phyloP scores from a whole-genome alignment of 257 asterid species.

The Ajuga chamaepitys region DNA sequence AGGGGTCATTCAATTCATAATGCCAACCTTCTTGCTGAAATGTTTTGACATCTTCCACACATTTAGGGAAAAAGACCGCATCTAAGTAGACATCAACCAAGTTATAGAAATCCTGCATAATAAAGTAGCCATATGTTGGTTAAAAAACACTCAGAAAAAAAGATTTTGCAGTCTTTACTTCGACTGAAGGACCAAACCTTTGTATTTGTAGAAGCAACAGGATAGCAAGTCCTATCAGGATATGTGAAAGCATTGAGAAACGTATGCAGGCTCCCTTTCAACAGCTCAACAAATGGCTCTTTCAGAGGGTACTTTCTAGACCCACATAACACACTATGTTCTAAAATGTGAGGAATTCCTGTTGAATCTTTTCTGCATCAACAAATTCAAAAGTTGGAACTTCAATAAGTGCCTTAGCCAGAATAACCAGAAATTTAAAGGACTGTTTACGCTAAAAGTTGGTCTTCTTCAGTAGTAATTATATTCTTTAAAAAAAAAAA shows the following conservation, averaged over 20 bases:
- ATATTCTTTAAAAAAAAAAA: not conserved
- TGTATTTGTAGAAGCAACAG: slow-evolving; percentile 93
- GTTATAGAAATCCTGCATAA: slow-evolving; percentile 86
- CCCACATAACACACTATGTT: slow-evolving; percentile 96
- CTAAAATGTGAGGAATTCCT: slow-evolving; percentile 96
- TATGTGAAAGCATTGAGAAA: slow-evolving; percentile 96
- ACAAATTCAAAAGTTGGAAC: slow-evolving; percentile 10
- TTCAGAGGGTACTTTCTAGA: slow-evolving; percentile 95
- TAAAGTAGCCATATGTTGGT: slow-evolving; percentile 12
- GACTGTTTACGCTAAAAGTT: slow-evolving; percentile 5
- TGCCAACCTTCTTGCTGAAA: slow-evolving; percentile 99
- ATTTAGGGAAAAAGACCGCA: slow-evolving; percentile 94
- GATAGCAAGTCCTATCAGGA: slow-evolving; percentile 99
- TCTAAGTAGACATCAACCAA: slow-evolving; percentile 98
- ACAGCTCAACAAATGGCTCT: slow-evolving; percentile 94
- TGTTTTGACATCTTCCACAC: slow-evolving; percentile 86
- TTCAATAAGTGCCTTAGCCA: not conserved
- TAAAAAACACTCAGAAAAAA: too few relatives aligned
- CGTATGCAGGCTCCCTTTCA: slow-evolving; percentile 93
- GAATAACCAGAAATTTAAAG: not conserved
- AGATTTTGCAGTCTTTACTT: not conserved
- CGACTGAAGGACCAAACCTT: slow-evolving; percentile 45
- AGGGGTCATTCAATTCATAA: slow-evolving; percentile 91
- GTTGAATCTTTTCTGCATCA: slow-evolving; percentile 91
- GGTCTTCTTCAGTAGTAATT: not conserved